Evolutionary conservation across 75 land plant genomes (phyloP).

Genomic region (Ceratopteris richardii): DNA sequence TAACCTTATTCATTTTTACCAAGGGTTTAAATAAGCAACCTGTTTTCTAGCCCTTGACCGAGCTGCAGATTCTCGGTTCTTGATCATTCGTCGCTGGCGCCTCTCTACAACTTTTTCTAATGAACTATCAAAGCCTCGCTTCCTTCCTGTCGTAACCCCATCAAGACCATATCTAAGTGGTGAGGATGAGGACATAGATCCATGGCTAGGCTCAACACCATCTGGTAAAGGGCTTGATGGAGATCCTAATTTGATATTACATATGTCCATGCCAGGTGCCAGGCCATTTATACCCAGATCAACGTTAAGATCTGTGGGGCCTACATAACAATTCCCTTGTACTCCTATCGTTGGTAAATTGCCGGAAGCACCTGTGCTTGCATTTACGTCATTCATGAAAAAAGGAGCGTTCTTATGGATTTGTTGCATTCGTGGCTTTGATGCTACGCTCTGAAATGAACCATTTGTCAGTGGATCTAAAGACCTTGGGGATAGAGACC

Average conservation of each 20-base stretch:
- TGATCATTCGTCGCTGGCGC: constrained; percentile 62
- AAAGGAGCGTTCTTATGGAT: too few species aligned
- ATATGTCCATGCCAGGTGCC: too few species aligned
- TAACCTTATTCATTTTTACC: too few species aligned
- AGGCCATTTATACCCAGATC: too few species aligned
- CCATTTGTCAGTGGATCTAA: too few species aligned
- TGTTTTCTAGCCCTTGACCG: constrained; percentile 75
- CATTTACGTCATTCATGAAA: not conserved
- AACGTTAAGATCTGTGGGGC: too few species aligned
- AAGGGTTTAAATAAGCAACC: too few species aligned
- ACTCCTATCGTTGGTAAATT: too few species aligned
- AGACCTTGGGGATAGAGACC: too few species aligned
- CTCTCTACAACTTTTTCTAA: constrained; percentile 51
- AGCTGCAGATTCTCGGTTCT: constrained; percentile 74
- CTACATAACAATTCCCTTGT: too few species aligned
- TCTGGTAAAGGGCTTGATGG: constrained; percentile 29
- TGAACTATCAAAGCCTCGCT: not conserved
- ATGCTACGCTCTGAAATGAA: too few species aligned
- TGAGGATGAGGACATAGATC: constrained; percentile 37
- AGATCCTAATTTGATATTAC: constrained; percentile 13
- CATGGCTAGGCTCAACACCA: constrained; percentile 34
- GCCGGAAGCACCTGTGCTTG: not conserved
- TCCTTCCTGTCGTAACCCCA: not conserved
- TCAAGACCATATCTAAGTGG: constrained; percentile 17
- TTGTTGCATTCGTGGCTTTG: too few species aligned